These are phyloP conservation scores for Fusarium fujikuroi DNA, from an alignment of 2,329 filamentous ascomycete species.

Conservation along the genomic window DNA sequence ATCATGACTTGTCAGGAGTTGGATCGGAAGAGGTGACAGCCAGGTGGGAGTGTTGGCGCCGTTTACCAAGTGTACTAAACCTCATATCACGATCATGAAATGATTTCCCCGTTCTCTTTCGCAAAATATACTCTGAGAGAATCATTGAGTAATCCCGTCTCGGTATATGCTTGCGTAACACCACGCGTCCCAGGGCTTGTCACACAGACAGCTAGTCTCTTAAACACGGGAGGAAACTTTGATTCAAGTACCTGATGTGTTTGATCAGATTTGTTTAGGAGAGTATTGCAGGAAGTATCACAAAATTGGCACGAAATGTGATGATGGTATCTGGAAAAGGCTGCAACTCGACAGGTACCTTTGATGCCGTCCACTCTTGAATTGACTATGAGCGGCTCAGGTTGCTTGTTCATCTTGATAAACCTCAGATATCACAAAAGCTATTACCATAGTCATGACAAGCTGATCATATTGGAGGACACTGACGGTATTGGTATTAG, in stretches of 20 bases:
- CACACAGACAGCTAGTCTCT: constrained; percentile 1
- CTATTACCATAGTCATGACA: neutral
- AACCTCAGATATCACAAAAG: constrained; percentile 12
- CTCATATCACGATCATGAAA: constrained; percentile 21
- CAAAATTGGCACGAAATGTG: neutral
- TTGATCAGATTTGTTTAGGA: neutral
- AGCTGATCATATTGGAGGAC: neutral
- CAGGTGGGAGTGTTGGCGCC: constrained; percentile 10
- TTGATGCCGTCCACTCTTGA: neutral
- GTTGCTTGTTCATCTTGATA: neutral
- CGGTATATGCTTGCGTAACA: constrained; percentile 25
- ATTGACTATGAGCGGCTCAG: neutral
- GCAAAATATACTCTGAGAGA: constrained; percentile 1
- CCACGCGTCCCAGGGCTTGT: neutral
- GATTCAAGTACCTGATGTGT: neutral
- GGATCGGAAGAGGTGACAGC: constrained; percentile 11
- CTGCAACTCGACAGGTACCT: neutral
- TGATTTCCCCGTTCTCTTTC: constrained; percentile 1
- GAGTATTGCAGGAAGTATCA: neutral
- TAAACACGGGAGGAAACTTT: constrained; percentile 3
- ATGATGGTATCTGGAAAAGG: neutral
- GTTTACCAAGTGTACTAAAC: constrained; percentile 19
- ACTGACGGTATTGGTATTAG: neutral
- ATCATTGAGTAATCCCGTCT: neutral
- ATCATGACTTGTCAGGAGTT: constrained; percentile 40